These are phyloP conservation scores for Tolypocladium guangdongense DNA, from an alignment of 2,329 filamentous ascomycete genomes.

Conservation along the genomic window DNA sequence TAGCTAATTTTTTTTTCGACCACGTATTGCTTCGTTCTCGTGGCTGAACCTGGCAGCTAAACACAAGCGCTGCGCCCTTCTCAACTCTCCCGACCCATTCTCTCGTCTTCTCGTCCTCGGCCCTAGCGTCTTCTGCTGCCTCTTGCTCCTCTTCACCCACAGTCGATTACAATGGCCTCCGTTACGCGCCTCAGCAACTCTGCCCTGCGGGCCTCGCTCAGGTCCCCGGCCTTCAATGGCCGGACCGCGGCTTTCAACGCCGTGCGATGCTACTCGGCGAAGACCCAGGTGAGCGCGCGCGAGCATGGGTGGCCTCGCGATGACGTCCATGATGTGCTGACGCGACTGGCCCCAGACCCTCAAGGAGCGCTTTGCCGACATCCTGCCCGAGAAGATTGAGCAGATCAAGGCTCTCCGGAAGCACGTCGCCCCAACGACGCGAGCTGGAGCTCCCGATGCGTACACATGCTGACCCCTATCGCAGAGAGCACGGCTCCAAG, in stretches of 20 bases:
- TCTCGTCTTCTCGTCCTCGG: constrained; percentile 21
- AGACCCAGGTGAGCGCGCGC: constrained; percentile 59
- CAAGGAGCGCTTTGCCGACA: constrained; percentile 96
- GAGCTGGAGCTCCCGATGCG: not conserved
- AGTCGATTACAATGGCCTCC: constrained; percentile 58
- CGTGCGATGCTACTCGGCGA: constrained; percentile 84
- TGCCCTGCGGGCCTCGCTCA: constrained; percentile 68
- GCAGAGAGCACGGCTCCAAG: constrained; percentile 86
- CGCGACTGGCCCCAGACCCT: constrained; percentile 52
- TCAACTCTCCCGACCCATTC: constrained; percentile 14
- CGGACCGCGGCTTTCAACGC: constrained; percentile 68
- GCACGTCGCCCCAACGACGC: constrained; percentile 38
- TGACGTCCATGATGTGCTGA: not conserved
- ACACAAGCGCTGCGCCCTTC: constrained; percentile 21
- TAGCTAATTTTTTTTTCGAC: constrained; percentile 15
- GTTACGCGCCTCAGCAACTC: constrained; percentile 71
- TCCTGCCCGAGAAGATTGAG: constrained; percentile 92
- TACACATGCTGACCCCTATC: constrained; percentile 1
- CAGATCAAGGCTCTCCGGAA: constrained; percentile 98
- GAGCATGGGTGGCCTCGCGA: not conserved
- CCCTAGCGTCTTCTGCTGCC: constrained; percentile 12
- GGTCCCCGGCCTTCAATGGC: constrained; percentile 55
- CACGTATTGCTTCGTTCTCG: constrained; percentile 1
- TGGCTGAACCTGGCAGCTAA: constrained; percentile 5
- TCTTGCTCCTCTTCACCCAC: constrained; percentile 15